phyloP scores from a whole-genome alignment of 305 asterid species.

The Fraxinus sp. region DNA sequence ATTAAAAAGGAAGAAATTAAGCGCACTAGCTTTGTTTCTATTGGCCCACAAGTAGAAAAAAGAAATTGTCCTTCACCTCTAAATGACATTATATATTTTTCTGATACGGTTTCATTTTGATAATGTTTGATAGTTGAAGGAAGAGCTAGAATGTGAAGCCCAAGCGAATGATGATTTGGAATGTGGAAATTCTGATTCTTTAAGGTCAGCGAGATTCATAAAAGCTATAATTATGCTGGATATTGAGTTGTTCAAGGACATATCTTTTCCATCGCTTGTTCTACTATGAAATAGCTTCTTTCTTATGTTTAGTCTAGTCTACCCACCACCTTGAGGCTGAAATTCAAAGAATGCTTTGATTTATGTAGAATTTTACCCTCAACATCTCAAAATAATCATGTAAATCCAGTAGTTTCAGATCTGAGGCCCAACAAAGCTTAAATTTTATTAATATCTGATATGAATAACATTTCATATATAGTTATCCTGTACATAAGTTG shows the following conservation, averaged over 20 bases:
- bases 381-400: background rate
- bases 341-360: background rate
- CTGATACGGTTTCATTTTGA: constrained; percentile 26
- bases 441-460: background rate
- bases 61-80: constrained; percentile 6
- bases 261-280: background rate
- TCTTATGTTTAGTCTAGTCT: background rate
- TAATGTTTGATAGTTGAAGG: constrained; percentile 59
- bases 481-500: background rate
- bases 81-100: constrained; percentile 2
- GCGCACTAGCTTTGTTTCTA: background rate
- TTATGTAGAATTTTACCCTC: background rate
- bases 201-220: constrained; percentile 43
- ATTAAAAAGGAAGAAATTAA: constrained; percentile 10
- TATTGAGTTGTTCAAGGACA: background rate
- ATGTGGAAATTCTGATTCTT: constrained; percentile 56
- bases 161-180: constrained; percentile 87
- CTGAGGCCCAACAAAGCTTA: background rate
- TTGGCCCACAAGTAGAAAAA: constrained; percentile 5
- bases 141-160: constrained; percentile 88
- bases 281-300: background rate
- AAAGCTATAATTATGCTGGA: constrained; percentile 2
- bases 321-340: constrained; percentile 1
- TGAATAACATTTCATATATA: background rate
- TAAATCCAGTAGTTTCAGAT: background rate